Base-by-base conservation (phyloP, 345 rosid genomes). In the Eutrema yunnanense region DNA sequence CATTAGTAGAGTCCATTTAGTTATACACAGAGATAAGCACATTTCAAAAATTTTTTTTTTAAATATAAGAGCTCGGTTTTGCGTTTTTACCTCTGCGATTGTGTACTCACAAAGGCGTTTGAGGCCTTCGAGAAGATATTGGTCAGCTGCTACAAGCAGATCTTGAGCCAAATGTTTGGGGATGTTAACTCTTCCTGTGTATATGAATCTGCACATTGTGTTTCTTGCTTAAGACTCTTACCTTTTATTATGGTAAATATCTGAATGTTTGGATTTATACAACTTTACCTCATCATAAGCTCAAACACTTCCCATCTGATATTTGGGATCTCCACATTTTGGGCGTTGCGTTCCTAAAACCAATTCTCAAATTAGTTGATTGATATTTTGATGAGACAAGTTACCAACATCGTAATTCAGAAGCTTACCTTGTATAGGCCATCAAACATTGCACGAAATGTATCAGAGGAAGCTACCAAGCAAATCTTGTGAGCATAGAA, bases 381-480 rank as follows among this genome's bases (percentile, higher is more conserved):
- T 62, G 65, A 56, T 48, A 11, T 12, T 61, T 14, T 19, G 5
- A 32, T 32, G 34, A 32, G 34, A 32, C 34, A 32, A 32, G 34
- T 32, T 32, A 32, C 5, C 34, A 4, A 32, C 0, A 32, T 32
- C 6, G 34, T 32, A 4, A 41, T 22, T 41, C 29, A 64, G 29
- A 54, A 50, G 7, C 82, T 86, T 71, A 87, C 92, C 87, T 82
- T 77, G 79, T 90, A 90, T 46, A 85, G 86, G 42, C 91, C 92
- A 73, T 87, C 92, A 59, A 90, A 90, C 96, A 90, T 87, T 62
- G 96, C 96, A 61, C 88, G 89, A 19, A 87, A 90, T 42, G 84
- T 84, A 70, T 90, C 96, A 6, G 92, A 90, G 19, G 92, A 86
- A 76, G 89, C 96, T 75, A 90, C 89, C 71, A 90, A 80, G 66